Evolutionary conservation across 306 rosid genomes (phyloP), one percentile per base, ranked within the genome.

Genomic region (Mimosa pudica): DNA sequence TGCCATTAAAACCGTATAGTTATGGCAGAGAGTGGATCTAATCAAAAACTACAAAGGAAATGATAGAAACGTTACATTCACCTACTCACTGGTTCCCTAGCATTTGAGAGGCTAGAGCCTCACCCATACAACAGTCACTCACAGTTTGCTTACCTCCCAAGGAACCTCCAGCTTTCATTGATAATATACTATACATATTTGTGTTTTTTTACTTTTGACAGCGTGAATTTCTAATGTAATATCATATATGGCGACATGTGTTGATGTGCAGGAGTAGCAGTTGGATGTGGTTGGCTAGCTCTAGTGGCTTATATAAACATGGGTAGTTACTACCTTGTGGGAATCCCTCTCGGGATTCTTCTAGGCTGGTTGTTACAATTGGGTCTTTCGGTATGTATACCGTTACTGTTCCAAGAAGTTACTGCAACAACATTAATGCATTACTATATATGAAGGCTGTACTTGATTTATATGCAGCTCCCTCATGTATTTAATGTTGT

Each of bases 221-320:
- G 65, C 35, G 13, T 9, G 8, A 20, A 61, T 61, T 61, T 83
- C 32, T 71, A 14, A 81, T 9, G 38, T 24, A 24, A 24, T 24
- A 9, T 14, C 10, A 49, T 46, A 35, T 60, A 12, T 67, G 66
- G 58, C 32, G 71, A 20, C 83, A 32, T 80, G 58, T 76, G 48
- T 73, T 85, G 64, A 30, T 35, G 70, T 87, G 54, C 85, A 90
- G 97, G 97, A 6, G 91, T 88, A 45, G 94, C 92, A 8, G 77
- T 92, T 20, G 97, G 97, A 45, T 88, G 83, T 47, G 94, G 97
- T 42, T 71, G 83, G 83, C 97, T 90, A 83, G 87, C 89, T 44
- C 18, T 54, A 2, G 94, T 84, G 54, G 92, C 92, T 74, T 79
- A 84, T 57, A 71, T 90, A 70, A 90, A 90, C 81, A 81, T 92